Conservation (phyloP, 768 basidiomycete species). For the Suillus subalutaceus region DNA sequence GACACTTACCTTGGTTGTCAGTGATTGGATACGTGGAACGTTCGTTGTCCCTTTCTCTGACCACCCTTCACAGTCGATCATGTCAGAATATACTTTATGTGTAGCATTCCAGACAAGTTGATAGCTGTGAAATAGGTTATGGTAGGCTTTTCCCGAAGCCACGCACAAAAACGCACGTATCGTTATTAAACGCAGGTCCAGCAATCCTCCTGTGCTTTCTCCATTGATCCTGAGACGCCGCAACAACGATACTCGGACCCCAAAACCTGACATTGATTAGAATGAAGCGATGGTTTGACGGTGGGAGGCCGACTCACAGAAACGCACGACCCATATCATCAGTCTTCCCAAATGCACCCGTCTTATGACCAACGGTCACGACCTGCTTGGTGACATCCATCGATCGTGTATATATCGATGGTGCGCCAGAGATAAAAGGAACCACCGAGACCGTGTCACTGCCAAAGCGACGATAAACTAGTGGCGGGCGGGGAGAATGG, state of each 20-base stretch:
- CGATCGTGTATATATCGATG: conserved; percentile 25
- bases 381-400: conserved; percentile 25
- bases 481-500: no score
- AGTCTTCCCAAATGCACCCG: conserved; percentile 23
- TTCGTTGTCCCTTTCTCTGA: conserved; percentile 20
- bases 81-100: conserved; percentile 23
- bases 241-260: conserved; percentile 21
- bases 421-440: conserved; percentile 22
- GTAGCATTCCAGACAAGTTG: conserved; percentile 24
- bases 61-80: conserved; percentile 23
- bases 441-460: conserved; percentile 25
- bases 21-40: conserved; percentile 14
- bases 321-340: conserved; percentile 16
- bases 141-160: neutral
- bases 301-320: conserved; percentile 19
- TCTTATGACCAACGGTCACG: conserved; percentile 20
- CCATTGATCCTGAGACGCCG: conserved; percentile 18
- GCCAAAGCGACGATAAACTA: conserved; percentile 24
- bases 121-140: conserved; percentile 17
- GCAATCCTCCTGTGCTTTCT: conserved; percentile 25
- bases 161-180: conserved; percentile 21
- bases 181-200: conserved; percentile 26
- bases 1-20: conserved; percentile 24
- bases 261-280: conserved; percentile 14
- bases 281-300: neutral